phyloP scores from a whole-genome alignment of 2,329 filamentous ascomycete species.

The Thelonectria olida region DNA sequence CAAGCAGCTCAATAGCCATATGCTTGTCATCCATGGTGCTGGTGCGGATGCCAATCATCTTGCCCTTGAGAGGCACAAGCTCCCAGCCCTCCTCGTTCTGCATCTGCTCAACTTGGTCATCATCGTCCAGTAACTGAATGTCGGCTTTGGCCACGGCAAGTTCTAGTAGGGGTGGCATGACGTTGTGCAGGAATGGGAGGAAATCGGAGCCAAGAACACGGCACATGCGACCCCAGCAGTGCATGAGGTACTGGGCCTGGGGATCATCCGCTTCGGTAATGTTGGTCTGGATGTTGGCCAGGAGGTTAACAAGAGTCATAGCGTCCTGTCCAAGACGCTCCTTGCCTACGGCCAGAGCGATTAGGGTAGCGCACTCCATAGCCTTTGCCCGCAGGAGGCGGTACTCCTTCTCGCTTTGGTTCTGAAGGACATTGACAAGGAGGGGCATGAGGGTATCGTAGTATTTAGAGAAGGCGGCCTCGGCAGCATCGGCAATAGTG shows the following conservation, averaged over 20 bases:
- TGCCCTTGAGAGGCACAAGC: constrained; percentile 93
- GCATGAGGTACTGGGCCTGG: constrained; percentile 94
- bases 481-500: constrained; percentile 97
- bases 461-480: constrained; percentile 93
- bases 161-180: constrained; percentile 93
- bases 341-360: constrained; percentile 93
- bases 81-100: constrained; percentile 98
- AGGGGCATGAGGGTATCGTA: constrained; percentile 97
- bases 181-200: constrained; percentile 87
- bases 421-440: constrained; percentile 86
- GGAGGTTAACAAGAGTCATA: constrained; percentile 83
- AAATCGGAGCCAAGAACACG: constrained; percentile 91
- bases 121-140: constrained; percentile 93
- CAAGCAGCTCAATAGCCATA: constrained; percentile 98
- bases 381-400: constrained; percentile 92
- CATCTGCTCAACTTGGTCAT: constrained; percentile 91
- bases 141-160: constrained; percentile 95
- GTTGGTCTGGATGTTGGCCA: constrained; percentile 85
- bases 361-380: constrained; percentile 98
- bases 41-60: constrained; percentile 98
- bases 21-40: constrained; percentile 98
- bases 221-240: constrained; percentile 99
- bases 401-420: constrained; percentile 94
- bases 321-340: constrained; percentile 91
- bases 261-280: constrained; percentile 94